These are phyloP conservation scores for Cercospora sesami DNA, from an alignment of 2,329 filamentous ascomycete species.

Conservation along the genomic window DNA sequence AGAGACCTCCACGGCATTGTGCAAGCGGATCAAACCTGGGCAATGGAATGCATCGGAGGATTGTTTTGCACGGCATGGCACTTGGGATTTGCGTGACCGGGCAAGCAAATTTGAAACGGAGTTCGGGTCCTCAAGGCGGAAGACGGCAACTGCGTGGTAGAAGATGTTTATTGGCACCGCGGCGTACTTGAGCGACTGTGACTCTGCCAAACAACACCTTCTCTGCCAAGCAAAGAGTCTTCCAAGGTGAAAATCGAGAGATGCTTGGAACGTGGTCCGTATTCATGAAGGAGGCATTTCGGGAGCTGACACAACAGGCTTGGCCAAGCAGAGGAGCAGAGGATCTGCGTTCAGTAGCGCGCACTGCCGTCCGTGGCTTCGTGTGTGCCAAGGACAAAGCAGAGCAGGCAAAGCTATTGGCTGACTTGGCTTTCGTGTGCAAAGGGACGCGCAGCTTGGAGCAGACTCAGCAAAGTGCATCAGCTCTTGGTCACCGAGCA, in stretches of 20 bases:
- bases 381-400: not conserved
- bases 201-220: not conserved
- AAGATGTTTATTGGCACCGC: not conserved
- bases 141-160: not conserved
- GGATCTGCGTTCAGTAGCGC: not conserved
- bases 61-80: not conserved
- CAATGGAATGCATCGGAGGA: not conserved
- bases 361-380: not conserved
- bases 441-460: not conserved
- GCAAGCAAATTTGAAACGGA: not conserved
- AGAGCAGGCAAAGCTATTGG: conserved; percentile 1
- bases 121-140: not conserved
- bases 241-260: not conserved
- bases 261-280: not conserved
- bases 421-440: conserved; percentile 6
- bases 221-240: not conserved
- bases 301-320: not conserved
- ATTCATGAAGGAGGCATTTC: not conserved
- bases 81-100: not conserved
- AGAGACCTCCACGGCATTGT: not conserved
- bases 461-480: not conserved
- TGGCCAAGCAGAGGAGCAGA: not conserved
- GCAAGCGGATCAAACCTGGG: not conserved
- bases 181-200: not conserved
- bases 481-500: not conserved